Percentiles rank a stretch among this genome's conserved stretches.
Evolutionary conservation across 2,329 filamentous ascomycete species (phyloP).

Genomic region (Colletotrichum lentis): DNA sequence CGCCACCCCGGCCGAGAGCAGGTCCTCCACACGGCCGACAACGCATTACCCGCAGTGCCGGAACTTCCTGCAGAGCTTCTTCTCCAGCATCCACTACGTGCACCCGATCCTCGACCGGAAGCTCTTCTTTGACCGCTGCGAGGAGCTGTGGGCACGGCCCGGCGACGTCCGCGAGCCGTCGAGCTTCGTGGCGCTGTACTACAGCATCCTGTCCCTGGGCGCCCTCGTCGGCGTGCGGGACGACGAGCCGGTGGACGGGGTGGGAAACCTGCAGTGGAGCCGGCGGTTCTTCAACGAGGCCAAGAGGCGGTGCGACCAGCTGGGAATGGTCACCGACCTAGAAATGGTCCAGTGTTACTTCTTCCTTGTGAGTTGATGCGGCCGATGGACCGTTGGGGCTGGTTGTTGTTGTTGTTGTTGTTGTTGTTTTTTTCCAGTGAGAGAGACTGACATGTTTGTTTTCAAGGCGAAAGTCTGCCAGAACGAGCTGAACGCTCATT

Average conservation of each 20-base stretch:
- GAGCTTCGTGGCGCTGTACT: conserved; percentile 58
- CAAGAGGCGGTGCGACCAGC: conserved; percentile 48
- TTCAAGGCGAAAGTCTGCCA: conserved; percentile 55
- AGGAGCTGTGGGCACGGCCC: conserved; percentile 51
- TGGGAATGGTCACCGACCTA: conserved; percentile 55
- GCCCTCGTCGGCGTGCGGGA: conserved; percentile 55
- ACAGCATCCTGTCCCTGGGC: conserved; percentile 57
- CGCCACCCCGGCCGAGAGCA: conserved; percentile 1
- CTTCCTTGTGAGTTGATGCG: conserved; percentile 50
- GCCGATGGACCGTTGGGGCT: not conserved
- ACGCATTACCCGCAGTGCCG: conserved; percentile 54
- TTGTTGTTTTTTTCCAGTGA: too few relatives aligned
- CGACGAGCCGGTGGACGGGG: conserved; percentile 53
- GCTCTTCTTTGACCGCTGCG: conserved; percentile 52
- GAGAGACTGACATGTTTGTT: not conserved
- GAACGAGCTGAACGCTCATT: conserved; percentile 58
- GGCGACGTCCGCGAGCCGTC: conserved; percentile 40
- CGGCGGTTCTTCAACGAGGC: conserved; percentile 56
- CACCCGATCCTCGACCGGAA: conserved; percentile 58
- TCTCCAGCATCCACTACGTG: conserved; percentile 58
- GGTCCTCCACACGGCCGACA: conserved; percentile 32
- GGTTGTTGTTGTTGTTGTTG: not conserved
- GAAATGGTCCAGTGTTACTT: conserved; percentile 59
- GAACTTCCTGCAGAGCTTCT: conserved; percentile 56
- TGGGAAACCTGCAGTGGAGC: conserved; percentile 56